phyloP scores from a whole-genome alignment of 176 grass and related monocot genomes.

The Avena atlantica region DNA sequence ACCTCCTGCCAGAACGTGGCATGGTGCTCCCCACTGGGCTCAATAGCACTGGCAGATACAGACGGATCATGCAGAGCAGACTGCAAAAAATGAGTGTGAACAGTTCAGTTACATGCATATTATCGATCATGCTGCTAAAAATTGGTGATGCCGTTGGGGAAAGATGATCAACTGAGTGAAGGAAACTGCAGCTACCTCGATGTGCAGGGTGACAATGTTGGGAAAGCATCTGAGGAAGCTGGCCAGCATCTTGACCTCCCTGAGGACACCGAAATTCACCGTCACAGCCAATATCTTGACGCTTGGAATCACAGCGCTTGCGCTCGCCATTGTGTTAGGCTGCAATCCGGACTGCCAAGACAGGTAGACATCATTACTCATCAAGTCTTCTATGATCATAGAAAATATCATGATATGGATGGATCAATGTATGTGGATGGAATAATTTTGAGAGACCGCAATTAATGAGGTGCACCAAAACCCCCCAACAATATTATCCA shows the following conservation, averaged over 20 bases:
- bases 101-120: background rate
- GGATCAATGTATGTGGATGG: background rate
- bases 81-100: background rate
- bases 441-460: no score
- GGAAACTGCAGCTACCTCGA: background rate
- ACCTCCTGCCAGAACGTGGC: background rate
- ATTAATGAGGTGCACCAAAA: background rate
- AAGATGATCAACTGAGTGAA: background rate
- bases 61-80: constrained; percentile 7
- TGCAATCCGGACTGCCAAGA: background rate
- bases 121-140: background rate
- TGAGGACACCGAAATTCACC: constrained; percentile 22
- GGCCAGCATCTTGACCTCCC: background rate
- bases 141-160: no score
- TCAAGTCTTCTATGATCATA: background rate
- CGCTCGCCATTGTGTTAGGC: background rate
- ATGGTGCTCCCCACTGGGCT: background rate
- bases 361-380: background rate
- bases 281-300: constrained; percentile 20
- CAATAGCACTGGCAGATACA: background rate
- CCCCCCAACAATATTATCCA: no score
- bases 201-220: constrained; percentile 28
- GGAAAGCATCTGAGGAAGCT: constrained; percentile 47
- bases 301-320: constrained; percentile 5
- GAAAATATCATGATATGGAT: background rate